These are phyloP conservation scores for Thraustochytrium striatum DNA, from an alignment of 352 stramenopile species.

Conservation along the genomic window DNA sequence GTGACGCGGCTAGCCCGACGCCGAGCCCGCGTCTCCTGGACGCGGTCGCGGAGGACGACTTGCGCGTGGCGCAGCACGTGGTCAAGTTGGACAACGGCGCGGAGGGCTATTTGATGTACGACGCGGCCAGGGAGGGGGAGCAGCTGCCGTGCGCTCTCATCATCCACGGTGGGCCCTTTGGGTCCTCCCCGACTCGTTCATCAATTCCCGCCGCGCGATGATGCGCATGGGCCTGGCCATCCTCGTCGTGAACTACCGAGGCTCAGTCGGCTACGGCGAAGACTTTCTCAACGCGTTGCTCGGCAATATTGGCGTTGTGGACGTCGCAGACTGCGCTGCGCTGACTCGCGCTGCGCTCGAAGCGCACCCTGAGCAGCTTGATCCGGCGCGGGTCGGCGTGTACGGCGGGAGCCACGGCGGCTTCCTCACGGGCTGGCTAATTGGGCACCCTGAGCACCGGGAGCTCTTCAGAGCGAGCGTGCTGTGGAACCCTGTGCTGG, in stretches of 20 bases:
- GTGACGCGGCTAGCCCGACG: not conserved
- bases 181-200: slow-evolving; percentile 11
- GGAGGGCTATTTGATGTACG: slow-evolving; percentile 8
- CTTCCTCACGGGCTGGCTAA: slow-evolving; percentile 28
- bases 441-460: slow-evolving; percentile 31
- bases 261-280: slow-evolving; percentile 24
- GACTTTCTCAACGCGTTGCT: slow-evolving; percentile 31
- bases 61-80: not conserved
- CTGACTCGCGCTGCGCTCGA: not conserved
- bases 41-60: not conserved
- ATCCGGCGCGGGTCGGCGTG: slow-evolving; percentile 24
- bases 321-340: slow-evolving; percentile 24
- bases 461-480: slow-evolving; percentile 21
- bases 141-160: slow-evolving; percentile 30
- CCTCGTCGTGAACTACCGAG: slow-evolving; percentile 38
- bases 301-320: slow-evolving; percentile 11
- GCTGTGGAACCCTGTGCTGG: slow-evolving; percentile 39
- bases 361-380: not conserved
- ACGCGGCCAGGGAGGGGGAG: not conserved
- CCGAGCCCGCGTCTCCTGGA: not conserved
- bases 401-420: slow-evolving; percentile 31
- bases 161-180: slow-evolving; percentile 36
- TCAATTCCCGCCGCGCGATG: not conserved
- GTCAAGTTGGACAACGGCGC: slow-evolving; percentile 4
- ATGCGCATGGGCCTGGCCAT: not conserved